These are phyloP conservation scores for Boletus fagicola DNA, from an alignment of 768 basidiomycete species.

Conservation along the genomic window DNA sequence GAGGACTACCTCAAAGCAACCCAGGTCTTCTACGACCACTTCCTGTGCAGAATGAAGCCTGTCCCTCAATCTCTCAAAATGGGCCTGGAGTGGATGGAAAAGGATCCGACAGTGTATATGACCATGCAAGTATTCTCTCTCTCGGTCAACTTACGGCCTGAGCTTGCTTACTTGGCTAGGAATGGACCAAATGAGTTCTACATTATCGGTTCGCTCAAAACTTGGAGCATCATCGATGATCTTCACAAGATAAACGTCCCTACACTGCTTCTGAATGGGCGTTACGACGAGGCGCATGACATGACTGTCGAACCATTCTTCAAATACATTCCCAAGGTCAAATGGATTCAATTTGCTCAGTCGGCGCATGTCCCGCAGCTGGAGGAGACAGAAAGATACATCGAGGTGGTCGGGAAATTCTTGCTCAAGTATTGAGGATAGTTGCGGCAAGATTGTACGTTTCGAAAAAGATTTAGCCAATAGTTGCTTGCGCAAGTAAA, in stretches of 20 bases:
- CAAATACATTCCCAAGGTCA: conserved; percentile 30
- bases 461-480: background rate
- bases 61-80: conserved; percentile 40
- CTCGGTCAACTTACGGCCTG: background rate
- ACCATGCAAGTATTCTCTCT: conserved; percentile 40
- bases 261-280: conserved; percentile 38
- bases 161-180: conserved; percentile 24
- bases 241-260: conserved; percentile 34
- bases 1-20: conserved; percentile 47
- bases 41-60: conserved; percentile 45
- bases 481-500: background rate
- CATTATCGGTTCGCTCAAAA: conserved; percentile 33
- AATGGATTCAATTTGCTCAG: conserved; percentile 38
- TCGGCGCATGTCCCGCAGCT: conserved; percentile 37
- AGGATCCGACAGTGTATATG: conserved; percentile 47
- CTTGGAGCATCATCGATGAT: conserved; percentile 36
- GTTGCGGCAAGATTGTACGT: background rate
- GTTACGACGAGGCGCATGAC: conserved; percentile 38
- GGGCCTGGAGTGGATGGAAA: conserved; percentile 35
- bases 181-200: conserved; percentile 41
- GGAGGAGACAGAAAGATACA: conserved; percentile 38
- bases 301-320: conserved; percentile 35
- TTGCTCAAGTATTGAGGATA: conserved; percentile 18
- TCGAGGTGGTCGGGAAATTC: conserved; percentile 34
- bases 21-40: conserved; percentile 40